Conservation (phyloP, 2,329 filamentous ascomycete genomes). For the Graphiopsis chlorocephala region DNA sequence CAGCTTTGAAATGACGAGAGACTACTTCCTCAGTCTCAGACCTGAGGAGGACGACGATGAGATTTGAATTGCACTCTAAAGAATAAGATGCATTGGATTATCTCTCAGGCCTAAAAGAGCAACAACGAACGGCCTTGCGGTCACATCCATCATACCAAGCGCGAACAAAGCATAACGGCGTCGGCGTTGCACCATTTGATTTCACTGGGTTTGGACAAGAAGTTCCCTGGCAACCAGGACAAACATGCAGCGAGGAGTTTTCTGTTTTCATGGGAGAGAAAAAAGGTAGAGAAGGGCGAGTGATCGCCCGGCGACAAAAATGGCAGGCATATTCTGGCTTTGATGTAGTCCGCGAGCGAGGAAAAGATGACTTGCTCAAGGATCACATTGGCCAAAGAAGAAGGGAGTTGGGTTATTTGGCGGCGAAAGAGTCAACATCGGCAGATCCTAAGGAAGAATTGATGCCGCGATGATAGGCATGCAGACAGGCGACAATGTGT, state of each 20-base stretch:
- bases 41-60: constrained; percentile 27
- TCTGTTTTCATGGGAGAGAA: not conserved
- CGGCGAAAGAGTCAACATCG: not conserved
- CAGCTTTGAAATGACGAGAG: constrained; percentile 90
- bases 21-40: constrained; percentile 70
- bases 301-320: not conserved
- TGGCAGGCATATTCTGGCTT: not conserved
- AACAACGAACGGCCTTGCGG: not conserved
- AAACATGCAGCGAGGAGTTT: constrained; percentile 5
- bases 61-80: not conserved
- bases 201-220: not conserved
- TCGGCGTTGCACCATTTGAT: not conserved
- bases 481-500: not conserved
- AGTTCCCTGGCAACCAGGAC: not conserved
- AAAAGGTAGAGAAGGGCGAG: not conserved
- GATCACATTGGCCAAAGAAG: not conserved
- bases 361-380: not conserved
- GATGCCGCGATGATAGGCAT: not conserved
- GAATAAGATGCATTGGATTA: not conserved
- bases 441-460: not conserved
- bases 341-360: not conserved
- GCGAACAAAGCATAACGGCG: constrained; percentile 3
- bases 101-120: not conserved
- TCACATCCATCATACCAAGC: not conserved
- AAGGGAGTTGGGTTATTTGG: not conserved